These are phyloP conservation scores for Omphalotus olearius DNA, from an alignment of 1,284 basidiomycete species.

Conservation along the genomic window DNA sequence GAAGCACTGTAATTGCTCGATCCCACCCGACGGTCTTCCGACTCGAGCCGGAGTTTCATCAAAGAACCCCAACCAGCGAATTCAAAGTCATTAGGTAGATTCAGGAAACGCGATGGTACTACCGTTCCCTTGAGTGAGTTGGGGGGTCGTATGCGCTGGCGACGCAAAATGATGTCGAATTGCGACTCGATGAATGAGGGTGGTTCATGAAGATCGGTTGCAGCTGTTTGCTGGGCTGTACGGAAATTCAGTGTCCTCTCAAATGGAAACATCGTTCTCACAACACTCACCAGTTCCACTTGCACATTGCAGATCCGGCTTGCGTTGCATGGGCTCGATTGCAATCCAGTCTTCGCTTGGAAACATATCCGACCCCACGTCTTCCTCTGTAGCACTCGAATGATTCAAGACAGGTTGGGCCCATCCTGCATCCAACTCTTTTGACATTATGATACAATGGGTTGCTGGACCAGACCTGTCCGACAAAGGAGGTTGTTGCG, in stretches of 20 bases:
- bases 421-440: too few relatives aligned
- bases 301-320: not conserved
- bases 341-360: constrained; percentile 16
- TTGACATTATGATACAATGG: too few relatives aligned
- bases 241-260: not conserved
- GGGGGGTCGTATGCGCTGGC: constrained; percentile 46
- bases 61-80: constrained; percentile 66
- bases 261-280: not conserved
- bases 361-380: too few relatives aligned
- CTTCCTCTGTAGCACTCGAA: too few relatives aligned
- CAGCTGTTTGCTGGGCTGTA: not conserved
- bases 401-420: too few relatives aligned
- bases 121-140: constrained; percentile 41
- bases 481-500: too few relatives aligned
- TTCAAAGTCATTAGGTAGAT: constrained; percentile 60
- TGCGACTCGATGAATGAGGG: constrained; percentile 45
- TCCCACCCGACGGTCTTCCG: constrained; percentile 33
- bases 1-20: constrained; percentile 29
- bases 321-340: constrained; percentile 17
- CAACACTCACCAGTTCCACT: not conserved
- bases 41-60: constrained; percentile 36
- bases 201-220: constrained; percentile 17
- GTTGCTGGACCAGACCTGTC: too few relatives aligned
- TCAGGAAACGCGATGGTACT: constrained; percentile 55
- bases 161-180: constrained; percentile 52